phyloP scores from a whole-genome alignment of 2,329 filamentous ascomycete genomes.

The Colletotrichum trifolii region DNA sequence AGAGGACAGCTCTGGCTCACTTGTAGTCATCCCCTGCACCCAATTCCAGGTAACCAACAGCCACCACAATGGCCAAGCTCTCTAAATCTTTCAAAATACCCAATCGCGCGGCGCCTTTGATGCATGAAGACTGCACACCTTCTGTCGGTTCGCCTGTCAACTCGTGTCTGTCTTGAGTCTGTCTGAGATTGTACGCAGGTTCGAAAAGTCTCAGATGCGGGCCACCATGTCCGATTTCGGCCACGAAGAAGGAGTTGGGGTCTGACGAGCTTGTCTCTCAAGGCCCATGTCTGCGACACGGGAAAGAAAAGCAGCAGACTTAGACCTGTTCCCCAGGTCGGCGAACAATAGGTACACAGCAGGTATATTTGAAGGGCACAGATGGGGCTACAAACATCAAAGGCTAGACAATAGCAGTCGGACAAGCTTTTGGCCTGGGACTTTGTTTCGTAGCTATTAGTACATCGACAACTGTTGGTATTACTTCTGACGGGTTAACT shows the following conservation, averaged over 20 bases:
- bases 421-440: not conserved
- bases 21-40: too few species aligned
- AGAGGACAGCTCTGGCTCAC: too few species aligned
- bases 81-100: not conserved
- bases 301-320: constrained; percentile 5
- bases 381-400: too few species aligned
- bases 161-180: constrained; percentile 2
- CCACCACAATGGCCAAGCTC: not conserved
- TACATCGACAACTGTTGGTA: too few species aligned
- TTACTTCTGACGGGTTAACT: too few species aligned
- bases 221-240: constrained; percentile 20
- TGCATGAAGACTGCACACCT: constrained; percentile 2
- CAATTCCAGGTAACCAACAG: too few species aligned
- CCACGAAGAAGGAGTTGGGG: not conserved
- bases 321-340: not conserved
- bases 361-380: too few species aligned
- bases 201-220: constrained; percentile 25
- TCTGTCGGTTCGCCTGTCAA: not conserved
- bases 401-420: not conserved
- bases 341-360: too few species aligned
- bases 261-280: constrained; percentile 22
- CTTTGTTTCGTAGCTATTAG: too few species aligned
- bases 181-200: constrained; percentile 23
- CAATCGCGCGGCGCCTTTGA: not conserved
- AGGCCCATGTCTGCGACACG: constrained; percentile 4